phyloP scores from a whole-genome alignment of 2,329 filamentous ascomycete genomes.

The Beauveria scarabaeidicola region DNA sequence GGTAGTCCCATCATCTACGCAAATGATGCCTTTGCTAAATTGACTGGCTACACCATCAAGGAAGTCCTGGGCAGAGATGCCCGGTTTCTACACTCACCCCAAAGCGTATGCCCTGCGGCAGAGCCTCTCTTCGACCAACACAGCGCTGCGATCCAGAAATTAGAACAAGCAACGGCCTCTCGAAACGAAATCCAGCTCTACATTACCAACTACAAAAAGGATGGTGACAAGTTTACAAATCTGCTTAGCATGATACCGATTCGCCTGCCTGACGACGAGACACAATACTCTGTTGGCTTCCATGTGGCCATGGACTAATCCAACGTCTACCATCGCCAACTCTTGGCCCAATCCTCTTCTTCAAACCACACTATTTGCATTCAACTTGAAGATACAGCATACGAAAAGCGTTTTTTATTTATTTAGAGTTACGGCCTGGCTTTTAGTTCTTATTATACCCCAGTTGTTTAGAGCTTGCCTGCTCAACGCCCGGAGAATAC shows the following conservation, averaged over 20 bases:
- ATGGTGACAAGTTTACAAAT: constrained; percentile 73
- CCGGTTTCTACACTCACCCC: constrained; percentile 73
- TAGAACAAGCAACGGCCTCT: constrained; percentile 37
- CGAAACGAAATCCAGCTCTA: constrained; percentile 39
- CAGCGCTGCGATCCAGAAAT: constrained; percentile 50
- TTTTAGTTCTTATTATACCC: not conserved
- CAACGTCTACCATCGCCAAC: not conserved
- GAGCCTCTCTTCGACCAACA: constrained; percentile 13
- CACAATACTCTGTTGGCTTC: constrained; percentile 73
- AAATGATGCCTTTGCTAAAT: constrained; percentile 66
- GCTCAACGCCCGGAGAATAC: not conserved
- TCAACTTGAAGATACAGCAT: not conserved
- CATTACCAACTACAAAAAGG: constrained; percentile 74
- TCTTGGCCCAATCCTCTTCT: not conserved
- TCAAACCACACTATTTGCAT: not conserved
- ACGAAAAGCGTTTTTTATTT: not conserved
- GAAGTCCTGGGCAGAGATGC: constrained; percentile 77
- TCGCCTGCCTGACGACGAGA: constrained; percentile 52
- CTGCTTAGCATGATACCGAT: constrained; percentile 80
- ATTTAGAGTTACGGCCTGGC: not conserved
- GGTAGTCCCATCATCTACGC: constrained; percentile 79
- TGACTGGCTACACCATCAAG: constrained; percentile 68
- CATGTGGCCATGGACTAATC: constrained; percentile 53
- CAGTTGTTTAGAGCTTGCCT: constrained; percentile 1
- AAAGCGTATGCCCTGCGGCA: constrained; percentile 31